Percentiles rank a stretch among this genome's conserved stretches.
Evolutionary conservation across 2,329 filamentous ascomycete genomes (phyloP).

Genomic region (Alternaria hordeiaustralica): DNA sequence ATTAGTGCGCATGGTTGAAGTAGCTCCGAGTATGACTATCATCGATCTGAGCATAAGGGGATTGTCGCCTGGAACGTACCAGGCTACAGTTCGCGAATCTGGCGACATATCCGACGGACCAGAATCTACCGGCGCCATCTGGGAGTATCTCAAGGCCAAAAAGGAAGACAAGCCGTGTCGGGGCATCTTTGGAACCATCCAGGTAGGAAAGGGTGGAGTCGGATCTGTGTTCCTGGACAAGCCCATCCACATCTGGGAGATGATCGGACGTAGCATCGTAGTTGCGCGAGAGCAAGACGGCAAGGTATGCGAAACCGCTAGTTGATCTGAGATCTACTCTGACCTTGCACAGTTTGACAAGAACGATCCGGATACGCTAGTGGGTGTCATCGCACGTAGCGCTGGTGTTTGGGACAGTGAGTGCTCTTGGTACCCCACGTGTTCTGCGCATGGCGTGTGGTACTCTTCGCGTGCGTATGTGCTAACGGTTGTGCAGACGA

Average conservation of each 20-base stretch:
- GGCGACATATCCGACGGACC: slow-evolving; percentile 87
- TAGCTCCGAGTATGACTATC: slow-evolving; percentile 77
- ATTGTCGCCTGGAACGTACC: slow-evolving; percentile 79
- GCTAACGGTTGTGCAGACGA: slow-evolving; percentile 61
- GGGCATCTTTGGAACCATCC: slow-evolving; percentile 75
- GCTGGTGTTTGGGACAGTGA: slow-evolving; percentile 89
- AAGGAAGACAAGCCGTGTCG: slow-evolving; percentile 58
- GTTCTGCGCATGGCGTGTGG: neutral
- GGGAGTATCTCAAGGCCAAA: slow-evolving; percentile 63
- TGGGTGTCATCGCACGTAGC: slow-evolving; percentile 92
- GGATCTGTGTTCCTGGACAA: slow-evolving; percentile 83
- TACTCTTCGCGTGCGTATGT: neutral
- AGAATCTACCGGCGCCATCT: slow-evolving; percentile 82
- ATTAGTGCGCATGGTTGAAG: slow-evolving; percentile 91
- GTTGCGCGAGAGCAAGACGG: slow-evolving; percentile 73
- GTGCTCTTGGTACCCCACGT: slow-evolving; percentile 16
- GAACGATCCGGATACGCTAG: slow-evolving; percentile 84
- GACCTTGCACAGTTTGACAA: slow-evolving; percentile 32
- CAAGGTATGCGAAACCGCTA: slow-evolving; percentile 36
- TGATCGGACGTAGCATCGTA: slow-evolving; percentile 92
- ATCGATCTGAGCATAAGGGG: slow-evolving; percentile 88
- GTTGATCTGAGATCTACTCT: slow-evolving; percentile 53
- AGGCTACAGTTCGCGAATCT: slow-evolving; percentile 81
- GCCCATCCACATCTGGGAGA: slow-evolving; percentile 89
- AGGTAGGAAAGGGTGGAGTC: slow-evolving; percentile 76